phyloP scores from a whole-genome alignment of 176 grass and related monocot species.

The Phragmites australis region DNA sequence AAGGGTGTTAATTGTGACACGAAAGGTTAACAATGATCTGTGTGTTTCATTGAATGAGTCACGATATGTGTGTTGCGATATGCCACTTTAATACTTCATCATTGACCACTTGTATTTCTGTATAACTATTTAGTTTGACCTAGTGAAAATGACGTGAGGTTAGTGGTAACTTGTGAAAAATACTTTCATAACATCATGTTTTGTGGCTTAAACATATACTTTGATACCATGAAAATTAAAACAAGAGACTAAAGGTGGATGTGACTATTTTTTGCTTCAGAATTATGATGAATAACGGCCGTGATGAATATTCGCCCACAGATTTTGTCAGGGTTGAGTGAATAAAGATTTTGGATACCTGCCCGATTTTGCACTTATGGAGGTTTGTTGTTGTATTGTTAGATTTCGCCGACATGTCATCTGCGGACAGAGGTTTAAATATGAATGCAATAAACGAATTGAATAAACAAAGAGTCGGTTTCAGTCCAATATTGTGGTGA shows the following conservation, averaged over 20 bases:
- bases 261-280: slow-evolving; percentile 40
- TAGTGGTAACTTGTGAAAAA: not conserved
- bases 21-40: not conserved
- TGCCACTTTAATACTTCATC: not conserved
- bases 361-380: slow-evolving; percentile 15
- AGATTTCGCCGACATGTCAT: slow-evolving; percentile 12
- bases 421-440: not conserved
- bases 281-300: slow-evolving; percentile 1
- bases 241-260: not conserved
- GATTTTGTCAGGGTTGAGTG: slow-evolving; percentile 8
- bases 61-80: not conserved
- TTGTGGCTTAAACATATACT: not conserved
- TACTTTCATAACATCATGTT: not conserved
- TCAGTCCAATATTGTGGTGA: not conserved
- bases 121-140: not conserved
- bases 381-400: slow-evolving; percentile 34
- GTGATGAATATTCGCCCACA: not conserved
- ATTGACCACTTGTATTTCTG: not conserved
- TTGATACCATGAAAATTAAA: not conserved
- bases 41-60: not conserved
- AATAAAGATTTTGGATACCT: slow-evolving; percentile 29
- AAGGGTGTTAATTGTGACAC: too few species aligned
- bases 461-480: not conserved
- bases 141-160: not conserved
- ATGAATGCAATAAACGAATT: not conserved